Evolutionary conservation across 352 stramenopile species (phyloP), one percentile per base, ranked within the genome.

Genomic region (Phytophthora fragariaefolia): DNA sequence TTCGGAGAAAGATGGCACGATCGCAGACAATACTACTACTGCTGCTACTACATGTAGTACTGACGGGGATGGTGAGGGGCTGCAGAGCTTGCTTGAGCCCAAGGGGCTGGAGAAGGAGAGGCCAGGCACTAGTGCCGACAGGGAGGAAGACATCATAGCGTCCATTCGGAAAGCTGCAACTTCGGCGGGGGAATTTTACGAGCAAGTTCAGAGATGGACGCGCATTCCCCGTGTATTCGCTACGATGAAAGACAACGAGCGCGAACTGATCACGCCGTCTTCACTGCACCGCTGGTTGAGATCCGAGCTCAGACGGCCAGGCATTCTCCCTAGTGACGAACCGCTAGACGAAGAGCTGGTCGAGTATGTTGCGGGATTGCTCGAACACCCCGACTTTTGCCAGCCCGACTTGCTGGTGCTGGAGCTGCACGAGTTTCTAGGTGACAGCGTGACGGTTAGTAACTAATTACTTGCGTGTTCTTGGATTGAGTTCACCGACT

Each of bases 351-450:
- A 71, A 8, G 87, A 93, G 24, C 63, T 95, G 6, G 75, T 89
- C 7, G 79, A 90, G 8, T 95, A 86, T 72, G 56, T 93, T 4
- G 34, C 76, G 6, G 85, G 83, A 4, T 58, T 95, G 23, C 40
- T 95, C 18, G 75, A 89, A 18, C 83, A 93, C 40, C 80, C 85
- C 8, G 85, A 91, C 32, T 92, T 89, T 46, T 86, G 79, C 27
- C 77, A 90, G 43, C 83, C 87, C 2, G 85, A 93, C 53, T 36
- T 88, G 8, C 66, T 95, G 15, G 71, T 76, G 5, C 55, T 81
- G 10, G 87, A 95, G 63, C 64, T 95, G 12, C 60, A 80, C 9
- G 87, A 95, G 69, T 93, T 95, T 45, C 74, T 95, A 15, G 80
- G 73, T 3, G 57, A 26, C 10, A 66, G 69, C 24, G 72, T 75